A percentile compares a stretch with the other conserved stretches of the same genome.
Conservation (phyloP, 805 yeast genomes). For the Candida nanaspora region DNA sequence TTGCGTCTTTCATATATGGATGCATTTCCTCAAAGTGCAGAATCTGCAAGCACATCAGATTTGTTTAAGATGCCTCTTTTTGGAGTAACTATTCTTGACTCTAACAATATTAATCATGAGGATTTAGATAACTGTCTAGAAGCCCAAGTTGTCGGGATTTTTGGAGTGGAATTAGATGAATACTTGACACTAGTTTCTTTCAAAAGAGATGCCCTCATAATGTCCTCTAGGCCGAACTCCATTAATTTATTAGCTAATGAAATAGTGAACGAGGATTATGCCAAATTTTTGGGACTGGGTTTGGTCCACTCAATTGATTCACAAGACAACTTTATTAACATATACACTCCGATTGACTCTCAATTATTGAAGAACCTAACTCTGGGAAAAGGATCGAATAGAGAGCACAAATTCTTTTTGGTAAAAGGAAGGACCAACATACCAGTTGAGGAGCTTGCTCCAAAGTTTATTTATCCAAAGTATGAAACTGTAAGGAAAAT, state of each 20-base stretch:
- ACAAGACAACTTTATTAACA: conserved; percentile 32
- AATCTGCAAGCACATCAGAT: neutral
- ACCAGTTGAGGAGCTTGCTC: conserved; percentile 40
- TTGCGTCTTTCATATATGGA: conserved; percentile 31
- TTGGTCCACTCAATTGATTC: conserved; percentile 61
- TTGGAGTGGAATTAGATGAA: conserved; percentile 4
- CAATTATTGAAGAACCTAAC: conserved; percentile 8
- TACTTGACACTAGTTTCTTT: neutral
- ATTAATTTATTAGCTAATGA: conserved; percentile 22
- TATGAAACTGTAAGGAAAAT: neutral
- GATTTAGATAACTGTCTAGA: conserved; percentile 32
- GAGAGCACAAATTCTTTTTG: conserved; percentile 30
- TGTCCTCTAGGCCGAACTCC: conserved; percentile 12
- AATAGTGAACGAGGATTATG: conserved; percentile 5
- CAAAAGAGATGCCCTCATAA: conserved; percentile 19
- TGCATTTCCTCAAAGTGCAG: neutral
- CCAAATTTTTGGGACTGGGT: conserved; percentile 42
- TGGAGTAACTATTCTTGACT: conserved; percentile 29
- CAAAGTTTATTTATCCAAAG: conserved; percentile 9
- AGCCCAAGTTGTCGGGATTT: conserved; percentile 34
- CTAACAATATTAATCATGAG: conserved; percentile 22
- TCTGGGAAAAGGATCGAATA: too few relatives aligned
- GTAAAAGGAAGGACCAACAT: conserved; percentile 60
- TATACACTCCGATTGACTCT: conserved; percentile 44
- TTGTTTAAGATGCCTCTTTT: conserved; percentile 10